A percentile compares a stretch with the other conserved stretches of the same genome.
Evolutionary conservation across 495 filamentous ascomycete genomes (phyloP).

Genomic region (Lineolata rhizophorae): DNA sequence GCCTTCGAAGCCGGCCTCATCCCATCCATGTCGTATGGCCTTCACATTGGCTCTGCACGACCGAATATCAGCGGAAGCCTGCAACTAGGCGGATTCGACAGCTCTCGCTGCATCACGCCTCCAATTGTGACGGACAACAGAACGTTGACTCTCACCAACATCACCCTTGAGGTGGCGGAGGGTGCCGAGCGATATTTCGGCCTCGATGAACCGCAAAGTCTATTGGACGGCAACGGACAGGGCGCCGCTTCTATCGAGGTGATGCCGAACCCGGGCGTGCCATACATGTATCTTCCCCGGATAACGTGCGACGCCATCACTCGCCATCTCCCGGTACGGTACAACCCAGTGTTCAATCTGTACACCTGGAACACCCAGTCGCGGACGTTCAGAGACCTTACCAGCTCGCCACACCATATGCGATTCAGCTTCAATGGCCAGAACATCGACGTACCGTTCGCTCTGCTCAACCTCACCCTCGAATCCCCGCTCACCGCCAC

Average conservation of each 20-base stretch:
- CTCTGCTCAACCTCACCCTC: constrained; percentile 29
- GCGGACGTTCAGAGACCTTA: constrained; percentile 20
- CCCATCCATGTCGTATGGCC: constrained; percentile 27
- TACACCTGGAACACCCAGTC: constrained; percentile 29
- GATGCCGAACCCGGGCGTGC: constrained; percentile 16
- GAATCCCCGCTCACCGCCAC: constrained; percentile 22
- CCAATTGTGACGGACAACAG: constrained; percentile 7
- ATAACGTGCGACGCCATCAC: constrained; percentile 28
- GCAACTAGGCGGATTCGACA: constrained; percentile 32
- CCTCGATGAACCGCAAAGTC: background rate
- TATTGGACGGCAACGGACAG: constrained; percentile 1
- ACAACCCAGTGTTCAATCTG: constrained; percentile 18
- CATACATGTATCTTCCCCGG: constrained; percentile 28
- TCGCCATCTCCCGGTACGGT: constrained; percentile 23
- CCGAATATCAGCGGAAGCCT: constrained; percentile 19
- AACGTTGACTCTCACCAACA: constrained; percentile 8
- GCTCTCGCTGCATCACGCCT: constrained; percentile 11
- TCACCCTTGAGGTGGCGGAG: background rate
- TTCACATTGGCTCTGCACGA: constrained; percentile 29
- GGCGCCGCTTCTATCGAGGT: background rate
- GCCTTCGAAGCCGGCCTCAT: constrained; percentile 4
- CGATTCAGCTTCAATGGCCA: constrained; percentile 27
- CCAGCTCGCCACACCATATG: constrained; percentile 26
- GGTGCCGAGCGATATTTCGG: background rate
- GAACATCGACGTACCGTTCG: constrained; percentile 31